Evolutionary conservation across 352 stramenopile species (phyloP), one percentile per base, ranked within the genome.

Genomic region (Phytopythium mirpurense): DNA sequence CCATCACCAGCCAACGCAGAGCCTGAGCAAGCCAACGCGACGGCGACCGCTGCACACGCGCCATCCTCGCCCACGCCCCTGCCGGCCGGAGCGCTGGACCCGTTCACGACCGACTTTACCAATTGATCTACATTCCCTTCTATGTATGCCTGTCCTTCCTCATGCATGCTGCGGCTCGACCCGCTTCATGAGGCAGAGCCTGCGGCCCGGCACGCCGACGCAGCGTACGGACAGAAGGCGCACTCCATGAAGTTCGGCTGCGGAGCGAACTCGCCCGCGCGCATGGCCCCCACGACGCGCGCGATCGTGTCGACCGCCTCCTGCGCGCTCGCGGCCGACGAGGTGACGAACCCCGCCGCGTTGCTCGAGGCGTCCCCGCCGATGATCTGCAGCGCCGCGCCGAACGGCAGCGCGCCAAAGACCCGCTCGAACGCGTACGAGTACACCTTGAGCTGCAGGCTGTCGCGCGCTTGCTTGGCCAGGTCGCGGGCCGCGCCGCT

Each of bases 381-480:
- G 49, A 89, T 77, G 59, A 88, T 62, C 51, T 89, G 68, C 50
- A 94, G 56, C 4, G 70, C 65, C 11, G 78, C 78, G 7, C 81
- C 81, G 23, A 65, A 65, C 8, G 81, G 81, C 8, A 70, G 50
- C n/a, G 67, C 49, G 4, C 75, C 77, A 31, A 85, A 76, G 7
- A 89, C 57, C n/a, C 68, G 59, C 34, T 70, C 63, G 49, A 79
- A 92, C 19, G 83, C 83, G 45, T 86, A 81, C 78, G 91, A 72
- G 59, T 94, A 94, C 47, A 91, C 57, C 65, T 92, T 76, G 16
- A 94, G 72, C 65, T 94, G 83, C 3, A 92, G 63, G 50, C 82
- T 94, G n/a, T 87, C 65, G 19, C 64, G 54, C 12, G 81, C 78
- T 2, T 85, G 54, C 41, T 68, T 74, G 24, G 62, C 57, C 56